Conservation (phyloP, 2,329 filamentous ascomycete genomes). For the Sporothrix euskadiensis region DNA sequence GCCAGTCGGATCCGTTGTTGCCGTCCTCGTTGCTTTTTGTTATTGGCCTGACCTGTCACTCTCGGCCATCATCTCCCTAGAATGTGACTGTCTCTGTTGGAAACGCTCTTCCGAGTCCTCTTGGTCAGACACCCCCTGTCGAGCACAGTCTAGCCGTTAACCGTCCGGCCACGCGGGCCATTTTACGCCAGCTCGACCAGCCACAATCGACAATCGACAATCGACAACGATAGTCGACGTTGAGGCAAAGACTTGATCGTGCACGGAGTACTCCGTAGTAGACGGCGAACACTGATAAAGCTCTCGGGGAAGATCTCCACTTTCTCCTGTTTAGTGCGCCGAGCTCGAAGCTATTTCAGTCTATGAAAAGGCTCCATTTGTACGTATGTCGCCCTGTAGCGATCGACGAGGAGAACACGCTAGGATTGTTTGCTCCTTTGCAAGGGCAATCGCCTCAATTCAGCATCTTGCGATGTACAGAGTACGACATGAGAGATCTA, state of each 20-base stretch:
- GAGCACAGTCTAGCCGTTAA: background rate
- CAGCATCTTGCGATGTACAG: background rate
- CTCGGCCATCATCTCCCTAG: background rate
- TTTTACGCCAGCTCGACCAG: background rate
- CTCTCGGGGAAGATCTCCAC: background rate
- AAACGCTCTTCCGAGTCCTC: background rate
- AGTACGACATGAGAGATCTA: background rate
- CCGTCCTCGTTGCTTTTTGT: background rate
- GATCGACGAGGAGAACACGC: background rate
- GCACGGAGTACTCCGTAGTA: background rate
- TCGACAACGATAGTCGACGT: background rate
- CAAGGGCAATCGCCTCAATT: background rate
- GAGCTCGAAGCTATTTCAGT: background rate
- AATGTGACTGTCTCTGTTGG: slow-evolving; percentile 17
- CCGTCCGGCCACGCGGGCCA: background rate
- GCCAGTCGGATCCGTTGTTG: background rate
- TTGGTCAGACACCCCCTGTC: slow-evolving; percentile 7
- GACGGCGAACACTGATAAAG: background rate
- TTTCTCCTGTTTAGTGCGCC: background rate
- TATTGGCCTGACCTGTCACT: background rate
- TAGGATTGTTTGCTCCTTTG: slow-evolving; percentile 14
- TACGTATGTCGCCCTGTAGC: too few species aligned
- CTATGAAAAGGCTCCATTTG: background rate
- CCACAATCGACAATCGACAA: background rate
- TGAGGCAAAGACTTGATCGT: background rate